A percentile compares a stretch with the other conserved stretches of the same genome.
Evolutionary conservation across 306 rosid genomes (phyloP).

Genomic region (Sphenostylis stenocarpa): DNA sequence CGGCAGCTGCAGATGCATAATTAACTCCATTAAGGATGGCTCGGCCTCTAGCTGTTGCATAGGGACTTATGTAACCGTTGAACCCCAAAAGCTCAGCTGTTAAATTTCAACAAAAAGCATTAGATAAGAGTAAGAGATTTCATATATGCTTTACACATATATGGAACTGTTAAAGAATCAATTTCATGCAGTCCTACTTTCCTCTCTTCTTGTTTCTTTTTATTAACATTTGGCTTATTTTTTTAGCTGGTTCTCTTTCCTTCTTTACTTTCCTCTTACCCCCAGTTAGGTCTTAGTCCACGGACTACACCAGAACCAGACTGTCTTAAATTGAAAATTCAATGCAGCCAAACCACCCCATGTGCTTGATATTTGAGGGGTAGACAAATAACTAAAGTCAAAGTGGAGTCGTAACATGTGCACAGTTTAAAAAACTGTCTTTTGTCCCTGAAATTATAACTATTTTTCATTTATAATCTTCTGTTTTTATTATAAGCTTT

Average conservation of each 20-base stretch:
- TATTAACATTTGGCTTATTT: neutral
- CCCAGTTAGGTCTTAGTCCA: neutral
- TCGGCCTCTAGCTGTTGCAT: constrained; percentile 56
- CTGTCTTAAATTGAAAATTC: constrained; percentile 13
- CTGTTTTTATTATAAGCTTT: neutral
- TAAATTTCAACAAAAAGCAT: constrained; percentile 28
- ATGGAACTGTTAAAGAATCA: too few species aligned
- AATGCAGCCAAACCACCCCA: constrained; percentile 26
- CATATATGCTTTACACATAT: neutral
- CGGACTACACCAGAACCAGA: neutral
- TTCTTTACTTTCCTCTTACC: neutral
- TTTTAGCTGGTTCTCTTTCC: neutral
- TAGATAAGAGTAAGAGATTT: neutral
- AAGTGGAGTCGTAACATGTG: neutral
- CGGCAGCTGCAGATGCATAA: constrained; percentile 98
- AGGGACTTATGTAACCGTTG: constrained; percentile 70
- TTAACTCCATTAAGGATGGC: constrained; percentile 76
- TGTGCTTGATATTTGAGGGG: constrained; percentile 29
- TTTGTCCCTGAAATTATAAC: neutral
- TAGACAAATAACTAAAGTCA: constrained; percentile 12
- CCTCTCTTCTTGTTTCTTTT: neutral
- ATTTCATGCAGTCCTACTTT: too few species aligned
- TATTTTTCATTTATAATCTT: neutral
- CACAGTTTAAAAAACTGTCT: neutral
- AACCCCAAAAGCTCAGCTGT: constrained; percentile 86